Conservation (phyloP, 805 yeast genomes). For the Starmerella etchellsii region DNA sequence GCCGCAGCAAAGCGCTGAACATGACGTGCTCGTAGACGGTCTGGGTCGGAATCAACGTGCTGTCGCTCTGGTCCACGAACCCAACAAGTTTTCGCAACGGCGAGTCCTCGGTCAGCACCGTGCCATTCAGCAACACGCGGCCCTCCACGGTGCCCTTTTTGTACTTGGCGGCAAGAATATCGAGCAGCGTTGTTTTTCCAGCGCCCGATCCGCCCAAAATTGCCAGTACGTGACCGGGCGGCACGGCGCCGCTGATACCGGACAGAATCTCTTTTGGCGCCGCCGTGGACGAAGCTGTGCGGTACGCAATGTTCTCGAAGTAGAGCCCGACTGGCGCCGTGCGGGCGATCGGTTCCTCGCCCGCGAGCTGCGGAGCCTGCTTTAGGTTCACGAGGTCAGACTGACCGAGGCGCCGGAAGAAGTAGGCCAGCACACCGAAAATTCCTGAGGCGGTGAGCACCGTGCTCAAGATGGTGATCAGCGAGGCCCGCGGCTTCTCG, state of each 20-base stretch:
- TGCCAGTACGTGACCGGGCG: slow-evolving; percentile 82
- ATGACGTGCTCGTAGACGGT: slow-evolving; percentile 93
- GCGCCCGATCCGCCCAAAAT: slow-evolving; percentile 99
- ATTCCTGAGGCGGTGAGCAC: slow-evolving; percentile 18
- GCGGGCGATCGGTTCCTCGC: slow-evolving; percentile 13
- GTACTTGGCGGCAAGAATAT: slow-evolving; percentile 77
- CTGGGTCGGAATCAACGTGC: slow-evolving; percentile 74
- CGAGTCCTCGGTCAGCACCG: slow-evolving; percentile 9
- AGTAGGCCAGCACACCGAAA: slow-evolving; percentile 10
- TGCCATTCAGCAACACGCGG: slow-evolving; percentile 63
- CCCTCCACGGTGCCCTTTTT: slow-evolving; percentile 65
- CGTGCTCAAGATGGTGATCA: slow-evolving; percentile 17
- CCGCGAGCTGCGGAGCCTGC: slow-evolving; percentile 9
- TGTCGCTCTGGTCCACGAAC: slow-evolving; percentile 86
- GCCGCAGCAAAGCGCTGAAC: slow-evolving; percentile 76
- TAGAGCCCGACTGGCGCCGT: slow-evolving; percentile 51
- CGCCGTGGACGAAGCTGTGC: slow-evolving; percentile 36
- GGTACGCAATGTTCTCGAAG: slow-evolving; percentile 59
- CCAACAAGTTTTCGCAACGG: slow-evolving; percentile 53
- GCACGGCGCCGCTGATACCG: slow-evolving; percentile 58
- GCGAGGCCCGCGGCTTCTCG: slow-evolving; percentile 26
- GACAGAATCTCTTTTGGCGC: slow-evolving; percentile 45
- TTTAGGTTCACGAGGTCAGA: background rate
- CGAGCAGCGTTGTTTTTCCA: slow-evolving; percentile 88
- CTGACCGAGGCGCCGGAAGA: background rate